Base-by-base conservation (phyloP, 108 stramenopile genomes). In the Discostella stelligeroides region DNA sequence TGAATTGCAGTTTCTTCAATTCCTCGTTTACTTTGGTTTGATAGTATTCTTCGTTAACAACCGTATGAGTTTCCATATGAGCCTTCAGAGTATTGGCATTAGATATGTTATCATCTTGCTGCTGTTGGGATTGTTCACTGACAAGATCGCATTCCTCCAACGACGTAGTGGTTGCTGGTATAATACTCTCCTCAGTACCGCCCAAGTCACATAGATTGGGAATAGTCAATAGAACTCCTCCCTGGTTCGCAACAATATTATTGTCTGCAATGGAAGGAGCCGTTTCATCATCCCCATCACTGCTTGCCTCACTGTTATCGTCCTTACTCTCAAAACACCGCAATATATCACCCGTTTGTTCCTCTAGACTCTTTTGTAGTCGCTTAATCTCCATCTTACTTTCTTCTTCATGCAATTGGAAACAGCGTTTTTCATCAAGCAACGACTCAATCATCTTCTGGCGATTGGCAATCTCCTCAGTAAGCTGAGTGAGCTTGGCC, bases 301-400 rank as follows among this genome's bases (percentile, higher is more conserved):
- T 18, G 23, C 48, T 49, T 27, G 27, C 53, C 23, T 28, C 21
- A 2, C 23, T 29, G 47, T 46, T 63, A 24, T 63, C 63, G 23
- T 51, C 27, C n/a, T n/a, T n/a, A 24, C 64, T 65, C 38, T 49
- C 48, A 39, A 49, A 34, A 1, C 48, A 50, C 17, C 48, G 17
- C 64, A 65, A 51, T 0, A 50, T 51, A 65, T 65, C 49, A 39
- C 42, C 28, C 48, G 53, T 54, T 0, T 7, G 2, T 0, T 65
- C 64, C 9, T 65, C 64, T 29, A 65, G 29, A 29, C 37, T 30
- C 7, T 13, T 37, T 4, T 65, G 48, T 49, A 65, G 45, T n/a
- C 30, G 30, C 29, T 39, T 20, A 17, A 65, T 50, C 38, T 65
- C 64, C 0, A n/a, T 38, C 50, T 39, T 39, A 49, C 49, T 53